Evolutionary conservation across 345 rosid species (phyloP), one percentile per base, ranked within the genome.

Genomic region (Aquilaria yunnanensis): DNA sequence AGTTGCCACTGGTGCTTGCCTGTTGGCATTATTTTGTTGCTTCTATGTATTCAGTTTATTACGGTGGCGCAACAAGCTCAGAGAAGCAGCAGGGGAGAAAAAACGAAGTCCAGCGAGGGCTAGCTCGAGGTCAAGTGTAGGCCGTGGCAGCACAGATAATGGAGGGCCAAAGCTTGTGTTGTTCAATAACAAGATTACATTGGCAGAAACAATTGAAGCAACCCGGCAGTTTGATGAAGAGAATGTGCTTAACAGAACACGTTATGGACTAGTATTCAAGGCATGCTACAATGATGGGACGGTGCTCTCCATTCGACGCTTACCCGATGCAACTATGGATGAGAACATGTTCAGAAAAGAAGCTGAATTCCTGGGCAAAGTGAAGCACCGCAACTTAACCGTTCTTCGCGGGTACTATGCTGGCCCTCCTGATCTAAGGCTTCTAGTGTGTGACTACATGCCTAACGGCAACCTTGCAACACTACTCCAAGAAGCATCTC

Each of bases 381-480:
- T 90, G 54, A 86, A 82, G 85, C 97, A 94, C 80, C 65, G 89
- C 10, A 94, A 94, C 78, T 67, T 94, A 52, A 94, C 97, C 0
- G 96, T 90, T 43, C 82, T 90, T 48, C 94, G 97, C 0, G 99
- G 99, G 12, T 94, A 88, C 79, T 90, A 85, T 5, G 90, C 90
- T 0, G 97, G 99, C 32, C 80, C 92, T 56, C 89, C 92, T 1
- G 95, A 94, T 70, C 30, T 80, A 46, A 83, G 95, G 77, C 92
- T 94, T 16, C 78, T 93, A 59, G 94, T 79, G 6, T 89, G 78
- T 55, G 98, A 89, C 67, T 92, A 92, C 86, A 92, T 92, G 98
- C 98, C 99, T 0, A 94, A 94, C 10, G 99, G 97, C 32, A 94
- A 88, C 79, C 83, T 94, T 12, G 87, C 90, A 10, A 94, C 99